These are phyloP conservation scores for Lactarius vividus DNA, from an alignment of 768 basidiomycete species.

Conservation along the genomic window DNA sequence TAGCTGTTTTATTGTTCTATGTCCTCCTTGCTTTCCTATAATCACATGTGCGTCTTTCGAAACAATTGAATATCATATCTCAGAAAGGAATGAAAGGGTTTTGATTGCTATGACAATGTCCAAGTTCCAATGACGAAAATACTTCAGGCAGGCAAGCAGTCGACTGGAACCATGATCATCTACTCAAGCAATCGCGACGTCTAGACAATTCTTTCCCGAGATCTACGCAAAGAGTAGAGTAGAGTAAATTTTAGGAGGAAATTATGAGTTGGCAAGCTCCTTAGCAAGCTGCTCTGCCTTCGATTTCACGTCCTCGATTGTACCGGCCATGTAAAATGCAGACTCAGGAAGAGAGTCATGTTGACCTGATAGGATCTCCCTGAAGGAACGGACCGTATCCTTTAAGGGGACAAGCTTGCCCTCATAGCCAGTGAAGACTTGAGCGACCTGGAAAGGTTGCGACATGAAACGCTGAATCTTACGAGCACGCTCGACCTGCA, in stretches of 20 bases:
- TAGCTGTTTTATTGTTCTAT: neutral
- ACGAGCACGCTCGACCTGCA: conserved; percentile 91
- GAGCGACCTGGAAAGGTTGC: conserved; percentile 99
- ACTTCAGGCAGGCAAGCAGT: neutral
- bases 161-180: neutral
- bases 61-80: neutral
- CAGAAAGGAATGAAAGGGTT: neutral
- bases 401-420: conserved; percentile 95
- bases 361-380: conserved; percentile 88
- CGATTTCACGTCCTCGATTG: conserved; percentile 93
- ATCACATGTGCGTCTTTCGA: neutral
- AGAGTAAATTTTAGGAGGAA: conserved; percentile 11
- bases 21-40: neutral
- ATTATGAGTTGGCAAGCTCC: conserved; percentile 66
- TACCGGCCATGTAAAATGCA: conserved; percentile 98
- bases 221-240: conserved; percentile 9
- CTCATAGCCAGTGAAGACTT: conserved; percentile 99
- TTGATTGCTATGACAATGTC: conserved; percentile 15
- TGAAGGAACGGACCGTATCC: conserved; percentile 96
- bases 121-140: conserved; percentile 1
- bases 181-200: conserved; percentile 3
- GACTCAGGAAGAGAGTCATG: conserved; percentile 93
- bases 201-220: conserved; percentile 14
- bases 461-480: conserved; percentile 99
- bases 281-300: conserved; percentile 98